A percentile compares a stretch with the other conserved stretches of the same genome.
Conservation (phyloP, 257 asterid genomes). For the Salvia rosmarinus region DNA sequence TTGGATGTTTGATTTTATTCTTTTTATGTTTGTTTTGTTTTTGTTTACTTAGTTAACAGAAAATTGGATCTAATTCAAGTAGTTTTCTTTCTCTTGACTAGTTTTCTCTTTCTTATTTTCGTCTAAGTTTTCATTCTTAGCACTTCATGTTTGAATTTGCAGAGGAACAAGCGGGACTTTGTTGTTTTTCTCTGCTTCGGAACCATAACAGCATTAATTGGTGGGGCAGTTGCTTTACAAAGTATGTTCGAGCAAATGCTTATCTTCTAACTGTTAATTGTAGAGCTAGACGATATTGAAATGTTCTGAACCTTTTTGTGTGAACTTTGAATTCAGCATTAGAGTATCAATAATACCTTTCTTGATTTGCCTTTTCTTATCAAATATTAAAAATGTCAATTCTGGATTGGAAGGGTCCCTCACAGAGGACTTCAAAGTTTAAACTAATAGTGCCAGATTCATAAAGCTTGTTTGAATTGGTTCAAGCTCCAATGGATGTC, state of each 20-base stretch:
- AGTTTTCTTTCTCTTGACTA: constrained; percentile 10
- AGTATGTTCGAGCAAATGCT: constrained; percentile 59
- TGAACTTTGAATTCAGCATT: constrained; percentile 16
- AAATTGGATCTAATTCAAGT: not conserved
- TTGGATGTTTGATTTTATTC: not conserved
- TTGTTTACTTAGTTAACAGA: not conserved
- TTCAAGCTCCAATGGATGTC: constrained; percentile 19
- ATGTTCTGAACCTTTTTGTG: not conserved
- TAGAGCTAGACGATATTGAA: constrained; percentile 1
- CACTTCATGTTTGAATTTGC: constrained; percentile 40
- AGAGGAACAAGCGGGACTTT: constrained; percentile 91
- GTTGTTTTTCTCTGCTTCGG: constrained; percentile 74
- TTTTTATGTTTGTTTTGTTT: not conserved
- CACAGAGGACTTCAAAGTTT: constrained; percentile 1
- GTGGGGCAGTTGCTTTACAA: constrained; percentile 63
- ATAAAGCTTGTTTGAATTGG: constrained; percentile 7
- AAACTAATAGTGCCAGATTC: not conserved
- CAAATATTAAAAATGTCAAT: not conserved
- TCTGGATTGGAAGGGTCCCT: not conserved
- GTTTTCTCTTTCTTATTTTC: constrained; percentile 17
- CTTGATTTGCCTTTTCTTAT: constrained; percentile 16
- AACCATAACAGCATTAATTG: constrained; percentile 58
- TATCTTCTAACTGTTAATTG: constrained; percentile 29
- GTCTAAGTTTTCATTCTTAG: constrained; percentile 3
- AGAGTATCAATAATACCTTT: constrained; percentile 2